Base-by-base conservation (phyloP, 1,139 yeast species). In the Zygosaccharomyces sapae region DNA sequence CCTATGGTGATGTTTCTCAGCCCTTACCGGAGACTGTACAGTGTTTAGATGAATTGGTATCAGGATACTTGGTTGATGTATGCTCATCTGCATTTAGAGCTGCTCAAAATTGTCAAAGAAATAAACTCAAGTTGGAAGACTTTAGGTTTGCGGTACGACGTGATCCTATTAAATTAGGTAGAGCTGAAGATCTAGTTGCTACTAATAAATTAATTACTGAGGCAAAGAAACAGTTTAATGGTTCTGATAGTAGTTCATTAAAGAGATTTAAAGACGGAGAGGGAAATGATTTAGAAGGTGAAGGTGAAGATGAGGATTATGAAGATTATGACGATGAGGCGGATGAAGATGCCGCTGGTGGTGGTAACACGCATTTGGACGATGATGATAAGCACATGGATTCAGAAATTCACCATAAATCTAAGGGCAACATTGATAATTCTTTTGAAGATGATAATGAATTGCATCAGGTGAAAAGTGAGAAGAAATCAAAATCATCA, bases 161-260 rank as follows among this genome's bases (percentile, higher is more conserved):
- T 55, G 97, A 90, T 58, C 86, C 94, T 1, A 75, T 81, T 47
- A 90, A 89, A 62, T 74, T 88, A 42, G 94, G 95, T 8, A 77
- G 97, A 64, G 80, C 88, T 33, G 84, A 86, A 56, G 94, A 89
- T 63, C 77, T 90, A 56, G 75, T 87, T 49, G 76, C 79, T 42
- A 77, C 86, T 63, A 88, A 86, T 56, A 81, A 81, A 58, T 81
- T 79, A 58, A 88, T 90, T 57, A 79, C 81, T 24, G 83, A 79
- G 55, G 96, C 96, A 0, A 80, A 86, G 64, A 86, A 84, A 70
- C 80, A 85, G 69, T 87, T 86, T 62, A 95, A 87, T 59, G 83
- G 80, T 48, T 78, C 75, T 4, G 83, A 79, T 55, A 80, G 79
- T 27, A 75, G 75, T 42, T 54, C 58, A 16, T 33, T 67, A 33